phyloP scores from a whole-genome alignment of 768 basidiomycete genomes.

The Tylopilus rubrobrunneus region DNA sequence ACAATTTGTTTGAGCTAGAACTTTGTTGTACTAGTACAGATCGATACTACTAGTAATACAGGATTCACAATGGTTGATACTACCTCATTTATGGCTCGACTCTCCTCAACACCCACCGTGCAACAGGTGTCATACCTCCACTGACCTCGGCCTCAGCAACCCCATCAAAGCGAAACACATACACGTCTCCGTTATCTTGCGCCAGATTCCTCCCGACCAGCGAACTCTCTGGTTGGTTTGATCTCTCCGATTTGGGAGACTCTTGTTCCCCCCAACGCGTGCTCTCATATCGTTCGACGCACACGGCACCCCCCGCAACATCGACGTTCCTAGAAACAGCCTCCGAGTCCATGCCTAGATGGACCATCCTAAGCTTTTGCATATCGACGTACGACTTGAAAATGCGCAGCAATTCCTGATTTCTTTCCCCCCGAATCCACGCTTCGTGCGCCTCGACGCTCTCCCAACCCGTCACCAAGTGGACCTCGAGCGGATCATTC shows the following conservation, averaged over 20 bases:
- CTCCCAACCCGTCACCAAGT: slow-evolving; percentile 45
- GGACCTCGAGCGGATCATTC: slow-evolving; percentile 23
- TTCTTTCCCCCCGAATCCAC: slow-evolving; percentile 40
- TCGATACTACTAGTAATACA: too few species aligned
- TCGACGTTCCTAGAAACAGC: slow-evolving; percentile 19
- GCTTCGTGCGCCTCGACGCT: slow-evolving; percentile 37
- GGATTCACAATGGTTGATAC: too few species aligned
- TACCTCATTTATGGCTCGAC: not conserved
- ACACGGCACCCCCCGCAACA: not conserved
- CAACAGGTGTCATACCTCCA: not conserved
- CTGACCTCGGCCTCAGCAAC: not conserved
- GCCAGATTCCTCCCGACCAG: slow-evolving; percentile 17
- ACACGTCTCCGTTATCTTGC: slow-evolving; percentile 5
- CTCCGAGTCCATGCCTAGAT: slow-evolving; percentile 38
- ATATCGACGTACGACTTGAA: slow-evolving; percentile 32
- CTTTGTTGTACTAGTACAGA: too few species aligned
- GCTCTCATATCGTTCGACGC: slow-evolving; percentile 8
- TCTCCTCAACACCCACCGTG: slow-evolving; percentile 12
- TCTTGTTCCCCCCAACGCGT: not conserved
- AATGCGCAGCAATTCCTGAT: slow-evolving; percentile 34
- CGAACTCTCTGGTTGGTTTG: not conserved
- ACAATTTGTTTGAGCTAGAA: too few species aligned
- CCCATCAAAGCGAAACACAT: slow-evolving; percentile 6
- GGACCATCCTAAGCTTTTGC: slow-evolving; percentile 30
- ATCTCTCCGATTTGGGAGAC: not conserved